Evolutionary conservation across 129 eudicot species (phyloP), one percentile per base, ranked within the genome.

Genomic region (Rutidosis leptorrhynchoides): DNA sequence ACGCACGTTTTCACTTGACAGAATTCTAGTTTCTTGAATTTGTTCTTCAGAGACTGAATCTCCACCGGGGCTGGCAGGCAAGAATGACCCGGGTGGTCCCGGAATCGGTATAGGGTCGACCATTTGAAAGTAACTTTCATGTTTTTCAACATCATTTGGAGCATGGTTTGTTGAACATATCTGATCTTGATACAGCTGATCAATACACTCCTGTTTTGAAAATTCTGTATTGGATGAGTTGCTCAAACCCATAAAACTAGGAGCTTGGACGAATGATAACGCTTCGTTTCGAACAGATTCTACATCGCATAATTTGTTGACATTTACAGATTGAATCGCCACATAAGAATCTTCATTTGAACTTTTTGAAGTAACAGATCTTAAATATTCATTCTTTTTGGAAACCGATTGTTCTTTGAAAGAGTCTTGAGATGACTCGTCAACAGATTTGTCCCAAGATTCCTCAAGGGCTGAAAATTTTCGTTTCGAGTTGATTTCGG

Each of bases 71-170:
- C 96, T 88, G 0, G 70, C 70, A 7, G 96, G 98, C 80, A 92
- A 78, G 80, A 83, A 85, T 10, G 98, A 88, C 45, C 98, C 98
- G 0, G 98, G 98, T 0, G 96, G 98, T 23, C 91, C 96, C 0
- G 98, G 96, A 71, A 92, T 85, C 12, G 89, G 88, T 29, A 92
- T 92, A 1, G 89, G 86, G 33, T 92, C 95, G 54, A 83, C 85
- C 26, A 76, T 83, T 16, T 52, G 72, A 77, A 77, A 75, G 82
- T 80, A 85, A 72, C 64, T 72, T 64, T 82, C 82, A 25, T 76
- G 82, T 32, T 81, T 78, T 40, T 75, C 80, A 42, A 75, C 69
- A 60, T 75, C 84, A 28, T 28, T 70, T 51, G 74, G 75, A 33
- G 79, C 74, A 1, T 58, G 74, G 61, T 75, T 79, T 65, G 63